A percentile compares a stretch with the other conserved stretches of the same genome.
Evolutionary conservation across 768 basidiomycete species (phyloP).

Genomic region (Leccinum obscurum): DNA sequence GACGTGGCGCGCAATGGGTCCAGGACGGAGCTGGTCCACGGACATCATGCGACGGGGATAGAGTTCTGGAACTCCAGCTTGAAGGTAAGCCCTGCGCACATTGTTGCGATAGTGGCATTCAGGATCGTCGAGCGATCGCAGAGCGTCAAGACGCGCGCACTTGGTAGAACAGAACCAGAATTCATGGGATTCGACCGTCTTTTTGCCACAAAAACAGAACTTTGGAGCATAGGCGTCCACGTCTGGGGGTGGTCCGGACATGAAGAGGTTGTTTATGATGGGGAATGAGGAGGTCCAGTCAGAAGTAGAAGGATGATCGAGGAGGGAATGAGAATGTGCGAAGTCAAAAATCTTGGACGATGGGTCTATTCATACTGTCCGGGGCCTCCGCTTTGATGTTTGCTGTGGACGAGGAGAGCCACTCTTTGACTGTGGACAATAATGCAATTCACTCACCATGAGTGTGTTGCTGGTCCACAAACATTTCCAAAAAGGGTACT

Average conservation of each 20-base stretch:
- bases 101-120: conserved; percentile 29
- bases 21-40: not conserved
- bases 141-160: conserved; percentile 30
- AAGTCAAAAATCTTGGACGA: not conserved
- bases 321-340: not conserved
- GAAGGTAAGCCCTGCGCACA: conserved; percentile 16
- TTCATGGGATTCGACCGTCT: conserved; percentile 26
- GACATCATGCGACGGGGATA: conserved; percentile 17
- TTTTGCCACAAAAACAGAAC: conserved; percentile 29
- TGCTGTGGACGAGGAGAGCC: conserved; percentile 8
- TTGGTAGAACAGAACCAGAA: conserved; percentile 30
- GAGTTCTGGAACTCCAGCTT: conserved; percentile 1
- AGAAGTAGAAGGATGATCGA: not conserved
- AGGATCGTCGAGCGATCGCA: conserved; percentile 23
- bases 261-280: conserved; percentile 4
- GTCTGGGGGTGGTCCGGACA: conserved; percentile 4
- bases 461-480: conserved; percentile 3
- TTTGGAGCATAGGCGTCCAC: conserved; percentile 15
- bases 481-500: not conserved
- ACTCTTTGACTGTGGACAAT: conserved; percentile 5
- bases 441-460: conserved; percentile 8
- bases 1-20: not conserved
- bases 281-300: not conserved
- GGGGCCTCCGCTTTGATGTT: conserved; percentile 8
- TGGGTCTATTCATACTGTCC: conserved; percentile 15